These are phyloP conservation scores for Bidens hawaiensis DNA, from an alignment of 140 eudicot genomes.

Conservation along the genomic window DNA sequence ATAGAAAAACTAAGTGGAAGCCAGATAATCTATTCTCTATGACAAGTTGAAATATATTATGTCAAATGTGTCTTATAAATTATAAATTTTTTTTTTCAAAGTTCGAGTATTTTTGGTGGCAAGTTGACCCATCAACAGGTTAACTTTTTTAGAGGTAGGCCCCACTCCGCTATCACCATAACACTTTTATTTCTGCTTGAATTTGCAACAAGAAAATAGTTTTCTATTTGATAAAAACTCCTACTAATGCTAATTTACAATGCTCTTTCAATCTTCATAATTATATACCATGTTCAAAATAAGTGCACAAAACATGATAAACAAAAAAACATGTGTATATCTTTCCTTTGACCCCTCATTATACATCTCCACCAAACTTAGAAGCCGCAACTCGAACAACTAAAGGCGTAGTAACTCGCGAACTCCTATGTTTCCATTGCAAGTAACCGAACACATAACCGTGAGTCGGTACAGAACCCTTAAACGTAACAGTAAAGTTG, in stretches of 20 bases:
- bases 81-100: no score
- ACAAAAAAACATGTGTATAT: slow-evolving; percentile 31
- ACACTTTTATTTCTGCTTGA: no score
- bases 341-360: slow-evolving; percentile 14
- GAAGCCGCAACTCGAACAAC: slow-evolving; percentile 50
- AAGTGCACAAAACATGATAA: slow-evolving; percentile 22
- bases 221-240: no score
- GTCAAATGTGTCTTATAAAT: no score
- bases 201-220: no score
- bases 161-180: no score
- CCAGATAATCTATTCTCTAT: no score
- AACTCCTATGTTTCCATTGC: slow-evolving; percentile 54
- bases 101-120: no score
- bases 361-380: slow-evolving; percentile 29
- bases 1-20: no score
- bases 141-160: no score
- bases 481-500: slow-evolving; percentile 56
- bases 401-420: slow-evolving; percentile 60
- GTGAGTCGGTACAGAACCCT: slow-evolving; percentile 50
- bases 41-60: no score
- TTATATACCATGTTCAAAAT: slow-evolving; percentile 17
- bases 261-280: slow-evolving; percentile 4
- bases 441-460: slow-evolving; percentile 74
- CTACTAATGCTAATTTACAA: slow-evolving; percentile 27
- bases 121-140: no score